Conservation (phyloP, 202 grass and related monocot genomes). For the Schoenoplectus tabernaemontani region DNA sequence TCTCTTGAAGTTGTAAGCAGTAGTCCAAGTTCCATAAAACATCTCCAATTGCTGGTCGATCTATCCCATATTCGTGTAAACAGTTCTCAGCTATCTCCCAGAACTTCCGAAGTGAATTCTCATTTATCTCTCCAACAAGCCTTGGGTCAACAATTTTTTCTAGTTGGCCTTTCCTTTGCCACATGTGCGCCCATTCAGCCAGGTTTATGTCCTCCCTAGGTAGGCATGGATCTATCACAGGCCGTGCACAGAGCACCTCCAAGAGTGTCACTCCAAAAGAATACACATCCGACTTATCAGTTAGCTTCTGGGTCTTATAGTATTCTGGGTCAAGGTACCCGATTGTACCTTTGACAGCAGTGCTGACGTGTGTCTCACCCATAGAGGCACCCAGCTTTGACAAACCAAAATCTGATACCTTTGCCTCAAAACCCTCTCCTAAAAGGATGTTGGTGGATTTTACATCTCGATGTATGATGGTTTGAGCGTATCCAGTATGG, state of each 20-base stretch:
- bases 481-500: conserved; percentile 63
- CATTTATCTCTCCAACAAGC: conserved; percentile 43
- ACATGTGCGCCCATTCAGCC: conserved; percentile 56
- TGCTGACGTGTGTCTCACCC: conserved; percentile 73
- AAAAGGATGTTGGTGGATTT: conserved; percentile 45
- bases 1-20: conserved; percentile 84
- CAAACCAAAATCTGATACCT: conserved; percentile 87
- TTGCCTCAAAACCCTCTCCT: conserved; percentile 38
- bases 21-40: conserved; percentile 92
- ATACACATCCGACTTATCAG: conserved; percentile 79
- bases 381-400: conserved; percentile 56
- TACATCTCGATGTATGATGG: conserved; percentile 41
- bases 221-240: conserved; percentile 59
- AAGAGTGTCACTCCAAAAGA: conserved; percentile 81
- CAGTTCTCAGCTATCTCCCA: conserved; percentile 58
- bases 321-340: conserved; percentile 84
- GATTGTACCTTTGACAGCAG: conserved; percentile 73
- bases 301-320: conserved; percentile 80
- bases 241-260: conserved; percentile 72
- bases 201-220: conserved; percentile 70
- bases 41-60: conserved; percentile 66
- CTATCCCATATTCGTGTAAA: conserved; percentile 47
- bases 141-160: conserved; percentile 41
- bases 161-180: conserved; percentile 37
- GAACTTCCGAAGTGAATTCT: conserved; percentile 72